These are phyloP conservation scores for Lolium rigidum DNA, from an alignment of 176 grass and related monocot species.

Conservation along the genomic window DNA sequence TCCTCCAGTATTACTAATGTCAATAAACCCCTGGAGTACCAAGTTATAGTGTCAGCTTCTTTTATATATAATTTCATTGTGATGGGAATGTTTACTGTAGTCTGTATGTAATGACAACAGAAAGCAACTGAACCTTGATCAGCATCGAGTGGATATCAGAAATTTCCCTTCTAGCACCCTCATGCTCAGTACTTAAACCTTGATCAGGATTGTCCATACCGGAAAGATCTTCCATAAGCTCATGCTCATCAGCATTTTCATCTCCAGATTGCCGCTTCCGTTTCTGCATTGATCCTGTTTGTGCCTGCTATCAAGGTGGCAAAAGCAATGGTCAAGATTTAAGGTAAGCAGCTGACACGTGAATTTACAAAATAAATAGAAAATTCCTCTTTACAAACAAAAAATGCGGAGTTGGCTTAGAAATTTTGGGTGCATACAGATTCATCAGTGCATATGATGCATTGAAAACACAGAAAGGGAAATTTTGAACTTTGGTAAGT, in stretches of 20 bases:
- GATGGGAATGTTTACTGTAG: neutral
- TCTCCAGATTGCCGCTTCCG: neutral
- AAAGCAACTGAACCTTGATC: slow-evolving; percentile 9
- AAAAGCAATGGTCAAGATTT: neutral
- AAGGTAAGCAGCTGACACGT: neutral
- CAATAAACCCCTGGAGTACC: slow-evolving; percentile 14
- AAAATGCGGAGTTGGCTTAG: neutral
- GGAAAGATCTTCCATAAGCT: slow-evolving; percentile 10
- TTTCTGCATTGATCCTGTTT: slow-evolving; percentile 23
- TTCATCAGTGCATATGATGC: neutral
- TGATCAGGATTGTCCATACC: slow-evolving; percentile 11
- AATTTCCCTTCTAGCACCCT: neutral
- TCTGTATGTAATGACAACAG: neutral
- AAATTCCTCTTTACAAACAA: neutral
- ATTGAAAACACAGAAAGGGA: neutral
- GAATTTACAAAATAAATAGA: neutral
- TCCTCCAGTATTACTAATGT: neutral
- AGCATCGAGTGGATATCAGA: slow-evolving; percentile 24
- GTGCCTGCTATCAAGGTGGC: slow-evolving; percentile 20
- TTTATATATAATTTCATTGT: neutral
- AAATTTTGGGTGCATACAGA: slow-evolving; percentile 19
- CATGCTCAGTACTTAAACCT: neutral
- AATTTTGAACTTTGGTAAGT: neutral
- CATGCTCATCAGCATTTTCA: slow-evolving; percentile 23
- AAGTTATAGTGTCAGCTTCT: slow-evolving; percentile 4